Evolutionary conservation across 768 basidiomycete genomes (phyloP).

Genomic region (Kwoniella dejecticola): DNA sequence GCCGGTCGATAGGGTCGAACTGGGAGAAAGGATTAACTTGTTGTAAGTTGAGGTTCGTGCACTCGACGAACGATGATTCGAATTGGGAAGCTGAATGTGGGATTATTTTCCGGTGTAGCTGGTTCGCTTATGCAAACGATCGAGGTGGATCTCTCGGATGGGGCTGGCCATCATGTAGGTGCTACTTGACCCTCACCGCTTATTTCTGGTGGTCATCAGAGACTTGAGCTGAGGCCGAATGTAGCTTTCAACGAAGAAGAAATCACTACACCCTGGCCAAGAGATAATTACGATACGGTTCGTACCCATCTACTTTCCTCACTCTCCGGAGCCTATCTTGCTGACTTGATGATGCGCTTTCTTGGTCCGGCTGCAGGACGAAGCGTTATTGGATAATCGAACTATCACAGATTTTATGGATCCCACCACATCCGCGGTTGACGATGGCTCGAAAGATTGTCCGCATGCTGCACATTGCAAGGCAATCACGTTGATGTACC

Average conservation of each 20-base stretch:
- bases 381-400: conserved; percentile 18
- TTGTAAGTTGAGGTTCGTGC: conserved; percentile 31
- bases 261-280: conserved; percentile 43
- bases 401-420: conserved; percentile 26
- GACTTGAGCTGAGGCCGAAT: no score
- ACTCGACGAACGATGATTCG: not conserved
- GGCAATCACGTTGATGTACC: conserved; percentile 20
- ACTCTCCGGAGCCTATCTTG: not conserved
- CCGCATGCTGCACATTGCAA: conserved; percentile 15
- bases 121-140: conserved; percentile 36
- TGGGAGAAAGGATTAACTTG: conserved; percentile 31
- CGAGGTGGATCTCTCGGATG: conserved; percentile 18
- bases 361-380: conserved; percentile 2
- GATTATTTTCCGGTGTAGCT: conserved; percentile 22
- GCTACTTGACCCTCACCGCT: no score
- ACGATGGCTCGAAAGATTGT: conserved; percentile 13
- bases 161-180: conserved; percentile 24
- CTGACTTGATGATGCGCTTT: no score
- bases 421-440: not conserved
- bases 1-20: conserved; percentile 23
- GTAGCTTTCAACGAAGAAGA: conserved; percentile 41
- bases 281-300: conserved; percentile 30
- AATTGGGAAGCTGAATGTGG: not conserved
- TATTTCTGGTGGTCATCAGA: no score
- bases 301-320: conserved; percentile 2